Percentiles rank a stretch among this genome's conserved stretches.
Conservation (phyloP, 345 rosid genomes). For the Acer campestre region DNA sequence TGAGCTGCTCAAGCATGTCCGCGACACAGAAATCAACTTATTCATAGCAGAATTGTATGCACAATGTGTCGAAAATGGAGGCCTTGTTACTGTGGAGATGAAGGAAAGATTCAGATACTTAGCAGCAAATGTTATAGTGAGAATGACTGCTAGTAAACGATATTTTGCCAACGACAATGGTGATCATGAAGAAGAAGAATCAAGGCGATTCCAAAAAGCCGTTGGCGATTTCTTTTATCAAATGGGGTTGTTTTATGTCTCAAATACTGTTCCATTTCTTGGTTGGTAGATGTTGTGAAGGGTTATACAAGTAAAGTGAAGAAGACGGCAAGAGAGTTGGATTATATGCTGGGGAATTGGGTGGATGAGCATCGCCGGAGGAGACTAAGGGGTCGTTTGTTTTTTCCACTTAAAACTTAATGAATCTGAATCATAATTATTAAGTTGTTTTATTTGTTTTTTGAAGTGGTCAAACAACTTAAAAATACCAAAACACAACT, state of each 20-base stretch:
- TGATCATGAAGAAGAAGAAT: neutral
- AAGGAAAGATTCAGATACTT: conserved; percentile 27
- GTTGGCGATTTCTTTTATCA: conserved; percentile 20
- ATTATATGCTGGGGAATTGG: too few relatives aligned
- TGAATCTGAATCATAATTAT: too few relatives aligned
- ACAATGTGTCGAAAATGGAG: conserved; percentile 18
- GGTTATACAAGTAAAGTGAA: too few relatives aligned
- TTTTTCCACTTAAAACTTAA: too few relatives aligned
- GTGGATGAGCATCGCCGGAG: too few relatives aligned
- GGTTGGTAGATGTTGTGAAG: too few relatives aligned
- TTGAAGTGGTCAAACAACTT: too few relatives aligned
- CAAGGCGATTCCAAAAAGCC: conserved; percentile 25
- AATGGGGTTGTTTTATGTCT: conserved; percentile 22
- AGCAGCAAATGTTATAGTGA: conserved; percentile 31
- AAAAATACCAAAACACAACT: too few relatives aligned
- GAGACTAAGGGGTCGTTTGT: too few relatives aligned
- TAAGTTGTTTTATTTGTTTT: too few relatives aligned
- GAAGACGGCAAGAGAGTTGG: too few relatives aligned
- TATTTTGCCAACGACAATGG: conserved; percentile 12
- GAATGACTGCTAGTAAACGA: conserved; percentile 32
- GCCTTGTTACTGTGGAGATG: conserved; percentile 22
- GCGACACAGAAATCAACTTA: conserved; percentile 18
- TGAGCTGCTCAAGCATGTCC: conserved; percentile 34
- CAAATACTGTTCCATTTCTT: conserved; percentile 35
- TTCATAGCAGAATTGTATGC: conserved; percentile 26